Evolutionary conservation across 495 filamentous ascomycete species (phyloP).

Genomic region (Beverwykella pulmonaria): DNA sequence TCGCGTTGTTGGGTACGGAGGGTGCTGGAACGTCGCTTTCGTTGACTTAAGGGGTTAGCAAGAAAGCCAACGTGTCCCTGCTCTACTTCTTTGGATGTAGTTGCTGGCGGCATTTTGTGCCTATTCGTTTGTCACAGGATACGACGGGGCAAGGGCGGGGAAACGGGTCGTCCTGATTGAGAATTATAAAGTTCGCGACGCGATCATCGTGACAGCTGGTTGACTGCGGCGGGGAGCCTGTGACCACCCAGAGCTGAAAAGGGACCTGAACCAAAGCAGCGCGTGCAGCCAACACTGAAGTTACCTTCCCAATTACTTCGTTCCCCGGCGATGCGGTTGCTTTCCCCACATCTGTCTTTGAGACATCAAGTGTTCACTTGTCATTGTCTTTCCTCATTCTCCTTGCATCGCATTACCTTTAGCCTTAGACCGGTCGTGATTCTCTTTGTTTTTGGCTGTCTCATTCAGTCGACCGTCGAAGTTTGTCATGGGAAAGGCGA

Average conservation of each 20-base stretch:
- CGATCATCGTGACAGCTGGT: not conserved
- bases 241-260: not conserved
- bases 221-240: not conserved
- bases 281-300: not conserved
- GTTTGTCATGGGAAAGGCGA: not conserved
- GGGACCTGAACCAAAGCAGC: not conserved
- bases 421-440: not conserved
- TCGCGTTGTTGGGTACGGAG: no score
- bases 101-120: no score
- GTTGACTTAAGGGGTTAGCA: not conserved
- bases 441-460: not conserved
- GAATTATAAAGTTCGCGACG: not conserved
- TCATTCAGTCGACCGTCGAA: not conserved
- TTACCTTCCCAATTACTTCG: conserved; percentile 1
- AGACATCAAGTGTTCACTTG: not conserved
- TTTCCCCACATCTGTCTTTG: not conserved
- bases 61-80: not conserved
- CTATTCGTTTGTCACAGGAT: not conserved
- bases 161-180: not conserved
- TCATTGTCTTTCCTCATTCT: no score
- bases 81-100: not conserved
- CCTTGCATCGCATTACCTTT: not conserved
- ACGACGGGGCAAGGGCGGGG: not conserved
- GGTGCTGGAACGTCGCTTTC: not conserved
- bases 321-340: not conserved